Evolutionary conservation across 75 land plant genomes (phyloP), one percentile per base, ranked within the genome.

Genomic region (Pinus tabuliformis): DNA sequence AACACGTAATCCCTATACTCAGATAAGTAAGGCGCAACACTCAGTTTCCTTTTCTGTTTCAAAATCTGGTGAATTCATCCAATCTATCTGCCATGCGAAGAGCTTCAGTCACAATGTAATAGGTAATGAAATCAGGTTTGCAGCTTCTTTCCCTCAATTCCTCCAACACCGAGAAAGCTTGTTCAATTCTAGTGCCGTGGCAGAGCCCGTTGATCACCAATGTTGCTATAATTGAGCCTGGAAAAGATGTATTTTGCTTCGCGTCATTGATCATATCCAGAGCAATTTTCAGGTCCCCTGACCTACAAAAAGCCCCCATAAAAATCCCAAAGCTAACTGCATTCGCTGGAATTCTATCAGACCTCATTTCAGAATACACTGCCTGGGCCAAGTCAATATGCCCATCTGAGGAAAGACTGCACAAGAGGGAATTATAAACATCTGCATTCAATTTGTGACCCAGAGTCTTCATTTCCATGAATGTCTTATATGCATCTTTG

Each of bases 111-210:
- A 91, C 89, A 74, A 82, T 65, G 58, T 86, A 74, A 70, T 91
- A 91, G 1, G 91, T 85, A 56, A 91, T 81, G 56, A 91, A 91
- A 82, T 91, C 93, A 62, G 93, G 93, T 58, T 88, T 91, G n/a
- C 79, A 91, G 0, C 33, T 82, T 74, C 86, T 86, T 18, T 13
- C 77, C 74, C 91, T 84, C 56, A 91, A 72, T 79, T 84, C 85
- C 68, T 86, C 91, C 80, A 91, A 79, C 2, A 72, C 78, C 66
- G 12, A 22, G 37, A 77, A 84, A 56, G 89, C 91, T 17, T 91
- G 87, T 0, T 60, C 71, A 30, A 76, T 70, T 56, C 84, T 77
- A 13, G 61, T 61, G 6, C 20, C 83, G 62, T 61, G 5, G 74
- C 93, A 91, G 39, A 91, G 81, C 75, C 85, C 88, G 59, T 84